These are phyloP conservation scores for Peronospora farinosa DNA, from an alignment of 352 stramenopile genomes.

Conservation along the genomic window DNA sequence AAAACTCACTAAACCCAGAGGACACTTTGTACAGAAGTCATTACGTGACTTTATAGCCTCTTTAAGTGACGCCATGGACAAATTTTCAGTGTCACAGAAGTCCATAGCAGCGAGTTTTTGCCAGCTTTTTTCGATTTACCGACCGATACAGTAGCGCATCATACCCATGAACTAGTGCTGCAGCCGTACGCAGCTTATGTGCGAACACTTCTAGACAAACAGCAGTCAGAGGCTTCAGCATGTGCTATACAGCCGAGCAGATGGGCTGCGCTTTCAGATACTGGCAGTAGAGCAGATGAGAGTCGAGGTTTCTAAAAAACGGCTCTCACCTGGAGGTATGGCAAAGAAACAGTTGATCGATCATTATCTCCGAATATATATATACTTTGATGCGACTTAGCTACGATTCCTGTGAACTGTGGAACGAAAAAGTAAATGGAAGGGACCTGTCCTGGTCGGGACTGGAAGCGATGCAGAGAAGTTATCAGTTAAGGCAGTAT, in stretches of 20 bases:
- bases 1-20: constrained; percentile 32
- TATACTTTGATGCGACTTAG: constrained; percentile 15
- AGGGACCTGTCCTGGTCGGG: too few species aligned
- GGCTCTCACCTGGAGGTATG: constrained; percentile 16
- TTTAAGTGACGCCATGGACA: constrained; percentile 34
- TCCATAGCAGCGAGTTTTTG: constrained; percentile 46
- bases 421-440: too few species aligned
- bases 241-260: constrained; percentile 13
- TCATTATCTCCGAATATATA: constrained; percentile 1
- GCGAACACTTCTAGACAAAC: constrained; percentile 22
- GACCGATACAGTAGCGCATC: constrained; percentile 59
- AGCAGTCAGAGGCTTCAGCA: constrained; percentile 13
- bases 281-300: constrained; percentile 8
- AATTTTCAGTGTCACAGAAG: constrained; percentile 55
- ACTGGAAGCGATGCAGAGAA: too few species aligned
- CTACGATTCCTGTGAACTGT: too few species aligned
- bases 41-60: constrained; percentile 33
- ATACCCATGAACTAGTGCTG: constrained; percentile 56
- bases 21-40: constrained; percentile 46
- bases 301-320: constrained; percentile 11
- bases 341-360: constrained; percentile 8
- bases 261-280: constrained; percentile 24
- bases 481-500: too few species aligned
- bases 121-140: constrained; percentile 62
- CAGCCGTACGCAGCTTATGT: constrained; percentile 50